Base-by-base conservation (phyloP, 2,329 filamentous ascomycete species). In the Ophiostoma perfectum region DNA sequence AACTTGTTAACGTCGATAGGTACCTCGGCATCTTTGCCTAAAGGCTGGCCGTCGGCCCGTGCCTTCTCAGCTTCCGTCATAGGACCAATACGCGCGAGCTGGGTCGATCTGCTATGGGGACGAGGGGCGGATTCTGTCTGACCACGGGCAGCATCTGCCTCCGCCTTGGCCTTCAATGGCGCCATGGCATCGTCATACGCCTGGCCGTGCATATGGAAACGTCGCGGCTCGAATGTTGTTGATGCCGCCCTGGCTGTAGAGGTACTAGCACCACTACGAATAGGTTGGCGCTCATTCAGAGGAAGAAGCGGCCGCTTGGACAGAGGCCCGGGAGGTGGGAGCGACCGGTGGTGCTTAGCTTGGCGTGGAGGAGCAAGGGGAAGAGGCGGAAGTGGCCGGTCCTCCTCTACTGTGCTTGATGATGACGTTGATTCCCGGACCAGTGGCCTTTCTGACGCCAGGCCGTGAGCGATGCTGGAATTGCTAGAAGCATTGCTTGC, bases 261-360 rank as follows among this genome's bases (percentile, higher is more conserved):
- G 27, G 27, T 16, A 18, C 18, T 11, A 11, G n/a, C 49, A 55
- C n/a, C 12, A 16, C 49, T 55, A 14, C 49, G 49, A 11, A 27
- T 11, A 55, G 49, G 5, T 11, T 7, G 49, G 18, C 55, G 55
- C 58, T 63, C 14, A 0, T 42, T n/a, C 12, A 42, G 65, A 16
- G 16, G 47, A 7, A 69, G 68, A 39, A 58, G 49, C 3, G 68
- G 68, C 14, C 68, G 52, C 16, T 18, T 11, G 18, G 62, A 60
- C 7, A 69, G 68, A 16, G 65, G 68, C 4, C 38, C n/a, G 14
- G 68, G 27, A 12, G 66, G 68, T 12, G 68, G 62, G 6, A 38
- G 60, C 18, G 38, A 47, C 9, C 9, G 14, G 5, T 4, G 58
- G 45, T 14, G 44, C 3, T n/a, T 36, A n/a, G 16, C 16, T 6